phyloP scores from a whole-genome alignment of 352 stramenopile genomes.

The Blastocystis sp. region DNA sequence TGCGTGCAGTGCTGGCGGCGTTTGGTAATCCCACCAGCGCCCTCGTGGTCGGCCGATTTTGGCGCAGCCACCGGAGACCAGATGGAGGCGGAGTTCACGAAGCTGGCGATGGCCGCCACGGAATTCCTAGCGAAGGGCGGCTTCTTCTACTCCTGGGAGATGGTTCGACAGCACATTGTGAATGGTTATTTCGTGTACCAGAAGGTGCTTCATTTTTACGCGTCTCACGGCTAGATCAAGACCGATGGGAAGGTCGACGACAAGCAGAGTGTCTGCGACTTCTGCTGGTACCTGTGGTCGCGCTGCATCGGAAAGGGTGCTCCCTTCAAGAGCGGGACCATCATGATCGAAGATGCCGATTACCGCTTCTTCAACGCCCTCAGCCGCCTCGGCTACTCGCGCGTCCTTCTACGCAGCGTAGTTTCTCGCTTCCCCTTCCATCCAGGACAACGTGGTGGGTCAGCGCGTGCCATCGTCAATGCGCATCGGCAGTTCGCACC shows the following conservation, averaged over 20 bases:
- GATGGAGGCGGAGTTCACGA: neutral
- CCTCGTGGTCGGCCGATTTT: neutral
- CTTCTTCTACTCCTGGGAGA: conserved; percentile 39
- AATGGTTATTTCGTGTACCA: conserved; percentile 31
- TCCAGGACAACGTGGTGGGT: conserved; percentile 15
- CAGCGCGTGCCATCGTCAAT: conserved; percentile 37
- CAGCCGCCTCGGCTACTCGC: conserved; percentile 35
- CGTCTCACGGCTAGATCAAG: neutral
- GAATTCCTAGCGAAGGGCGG: conserved; percentile 29
- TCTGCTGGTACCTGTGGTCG: conserved; percentile 43
- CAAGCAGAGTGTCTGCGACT: conserved; percentile 38
- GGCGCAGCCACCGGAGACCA: neutral
- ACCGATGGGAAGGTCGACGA: neutral
- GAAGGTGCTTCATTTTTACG: neutral
- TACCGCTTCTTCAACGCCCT: conserved; percentile 26
- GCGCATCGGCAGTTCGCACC: conserved; percentile 42
- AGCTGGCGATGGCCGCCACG: neutral
- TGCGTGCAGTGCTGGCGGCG: conserved; percentile 17
- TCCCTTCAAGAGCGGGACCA: conserved; percentile 46
- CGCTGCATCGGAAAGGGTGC: conserved; percentile 11
- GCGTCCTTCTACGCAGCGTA: conserved; percentile 28
- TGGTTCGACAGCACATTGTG: conserved; percentile 15
- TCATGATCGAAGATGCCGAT: conserved; percentile 21
- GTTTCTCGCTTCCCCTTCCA: neutral
- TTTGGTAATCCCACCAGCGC: neutral